phyloP scores from a whole-genome alignment of 2,329 filamentous ascomycete genomes.

The Leptographium procerum region DNA sequence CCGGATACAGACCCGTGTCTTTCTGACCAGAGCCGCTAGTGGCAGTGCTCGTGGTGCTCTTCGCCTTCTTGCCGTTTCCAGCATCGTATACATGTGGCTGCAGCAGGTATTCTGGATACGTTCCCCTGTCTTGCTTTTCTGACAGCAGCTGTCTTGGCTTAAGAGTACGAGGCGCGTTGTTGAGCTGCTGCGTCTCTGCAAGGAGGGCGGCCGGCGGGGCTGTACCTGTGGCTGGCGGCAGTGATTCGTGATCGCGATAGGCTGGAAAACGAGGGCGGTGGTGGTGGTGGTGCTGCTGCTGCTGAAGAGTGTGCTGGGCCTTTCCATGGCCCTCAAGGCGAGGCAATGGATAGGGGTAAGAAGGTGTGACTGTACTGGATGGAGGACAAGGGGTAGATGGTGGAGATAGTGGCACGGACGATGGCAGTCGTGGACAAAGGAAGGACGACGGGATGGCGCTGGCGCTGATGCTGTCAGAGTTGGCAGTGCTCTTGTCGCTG shows the following conservation, averaged over 20 bases:
- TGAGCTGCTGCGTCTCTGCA: neutral
- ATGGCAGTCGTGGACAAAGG: neutral
- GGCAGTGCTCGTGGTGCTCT: neutral
- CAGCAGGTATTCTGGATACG: neutral
- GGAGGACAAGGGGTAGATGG: neutral
- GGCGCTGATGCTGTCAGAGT: neutral
- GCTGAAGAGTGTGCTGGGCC: neutral
- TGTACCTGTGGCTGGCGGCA: neutral
- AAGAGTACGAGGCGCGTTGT: neutral
- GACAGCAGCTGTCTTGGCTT: neutral
- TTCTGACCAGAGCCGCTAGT: neutral
- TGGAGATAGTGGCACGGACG: neutral
- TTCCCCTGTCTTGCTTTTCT: neutral
- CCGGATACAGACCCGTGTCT: neutral
- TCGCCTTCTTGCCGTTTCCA: neutral
- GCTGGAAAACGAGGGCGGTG: neutral
- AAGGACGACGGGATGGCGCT: neutral
- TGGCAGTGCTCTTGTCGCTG: neutral
- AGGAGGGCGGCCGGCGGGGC: neutral
- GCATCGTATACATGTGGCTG: neutral
- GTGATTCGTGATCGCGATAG: neutral
- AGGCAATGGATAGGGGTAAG: neutral
- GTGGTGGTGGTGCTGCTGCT: neutral
- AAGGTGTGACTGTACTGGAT: neutral
- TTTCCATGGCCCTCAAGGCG: neutral